Conservation (phyloP, 1,139 yeast genomes). For the Taiozyma sp. region DNA sequence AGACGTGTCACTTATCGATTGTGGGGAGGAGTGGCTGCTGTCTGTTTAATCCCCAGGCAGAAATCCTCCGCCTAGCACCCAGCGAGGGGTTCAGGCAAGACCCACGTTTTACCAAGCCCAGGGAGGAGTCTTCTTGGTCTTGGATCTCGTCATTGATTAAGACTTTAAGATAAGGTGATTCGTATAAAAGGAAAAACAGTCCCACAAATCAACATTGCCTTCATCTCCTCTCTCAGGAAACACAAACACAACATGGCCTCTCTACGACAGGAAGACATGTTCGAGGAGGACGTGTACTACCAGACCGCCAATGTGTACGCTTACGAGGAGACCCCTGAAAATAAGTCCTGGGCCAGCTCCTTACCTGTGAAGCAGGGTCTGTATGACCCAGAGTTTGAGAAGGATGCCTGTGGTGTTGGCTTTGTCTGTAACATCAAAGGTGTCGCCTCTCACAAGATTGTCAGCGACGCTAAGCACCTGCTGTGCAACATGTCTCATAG, state of each 20-base stretch:
- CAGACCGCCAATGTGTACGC: slow-evolving; percentile 33
- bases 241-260: slow-evolving; percentile 5
- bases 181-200: background rate
- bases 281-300: slow-evolving; percentile 16
- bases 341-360: slow-evolving; percentile 88
- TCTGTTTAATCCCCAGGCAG: background rate
- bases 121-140: background rate
- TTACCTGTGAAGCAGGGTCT: slow-evolving; percentile 86
- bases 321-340: slow-evolving; percentile 68
- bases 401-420: slow-evolving; percentile 99
- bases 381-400: slow-evolving; percentile 89
- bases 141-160: background rate
- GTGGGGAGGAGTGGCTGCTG: background rate
- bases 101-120: background rate
- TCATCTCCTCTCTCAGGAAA: background rate
- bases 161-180: background rate
- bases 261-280: slow-evolving; percentile 9
- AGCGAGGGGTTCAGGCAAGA: no score
- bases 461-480: slow-evolving; percentile 81
- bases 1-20: background rate
- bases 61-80: background rate
- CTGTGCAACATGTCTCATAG: slow-evolving; percentile 98
- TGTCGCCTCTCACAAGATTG: slow-evolving; percentile 79
- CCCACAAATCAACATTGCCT: background rate
- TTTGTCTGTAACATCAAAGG: slow-evolving; percentile 96